phyloP scores from a whole-genome alignment of 805 yeast species.

The Metschnikowia amazonensis region DNA sequence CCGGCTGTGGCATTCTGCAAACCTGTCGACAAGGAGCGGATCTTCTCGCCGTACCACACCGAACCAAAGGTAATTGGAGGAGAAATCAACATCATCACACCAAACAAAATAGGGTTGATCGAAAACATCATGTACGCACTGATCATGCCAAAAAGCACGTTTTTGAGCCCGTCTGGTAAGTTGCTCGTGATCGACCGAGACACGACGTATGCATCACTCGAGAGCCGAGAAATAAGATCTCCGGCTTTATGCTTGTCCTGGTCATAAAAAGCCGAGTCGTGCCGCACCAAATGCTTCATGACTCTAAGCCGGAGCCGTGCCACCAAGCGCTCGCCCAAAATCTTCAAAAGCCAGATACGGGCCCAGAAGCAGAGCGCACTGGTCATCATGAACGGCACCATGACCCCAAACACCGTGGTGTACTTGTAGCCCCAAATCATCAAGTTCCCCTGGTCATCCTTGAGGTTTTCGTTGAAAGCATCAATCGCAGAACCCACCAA shows the following conservation, averaged over 20 bases:
- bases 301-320: conserved; percentile 40
- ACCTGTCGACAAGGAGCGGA: conserved; percentile 37
- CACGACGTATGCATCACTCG: conserved; percentile 46
- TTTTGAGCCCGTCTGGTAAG: conserved; percentile 44
- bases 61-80: conserved; percentile 46
- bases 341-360: conserved; percentile 38
- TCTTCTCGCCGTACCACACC: conserved; percentile 44
- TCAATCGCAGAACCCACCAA: conserved; percentile 43
- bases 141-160: conserved; percentile 39
- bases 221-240: conserved; percentile 41
- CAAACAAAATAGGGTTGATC: conserved; percentile 40
- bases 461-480: conserved; percentile 33
- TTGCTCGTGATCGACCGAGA: conserved; percentile 41
- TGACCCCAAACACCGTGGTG: conserved; percentile 36
- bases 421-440: conserved; percentile 44
- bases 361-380: conserved; percentile 47
- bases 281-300: conserved; percentile 41
- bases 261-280: conserved; percentile 41
- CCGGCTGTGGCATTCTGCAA: conserved; percentile 45
- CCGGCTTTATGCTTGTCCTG: conserved; percentile 45
- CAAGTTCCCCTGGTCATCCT: conserved; percentile 38
- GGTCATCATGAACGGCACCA: conserved; percentile 43
- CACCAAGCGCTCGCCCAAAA: conserved; percentile 42
- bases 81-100: conserved; percentile 42
- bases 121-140: conserved; percentile 43